A percentile compares a stretch with the other conserved stretches of the same genome.
These are phyloP conservation scores for Cryptococcus floricola DNA, from an alignment of 1,284 basidiomycete genomes.

Conservation along the genomic window DNA sequence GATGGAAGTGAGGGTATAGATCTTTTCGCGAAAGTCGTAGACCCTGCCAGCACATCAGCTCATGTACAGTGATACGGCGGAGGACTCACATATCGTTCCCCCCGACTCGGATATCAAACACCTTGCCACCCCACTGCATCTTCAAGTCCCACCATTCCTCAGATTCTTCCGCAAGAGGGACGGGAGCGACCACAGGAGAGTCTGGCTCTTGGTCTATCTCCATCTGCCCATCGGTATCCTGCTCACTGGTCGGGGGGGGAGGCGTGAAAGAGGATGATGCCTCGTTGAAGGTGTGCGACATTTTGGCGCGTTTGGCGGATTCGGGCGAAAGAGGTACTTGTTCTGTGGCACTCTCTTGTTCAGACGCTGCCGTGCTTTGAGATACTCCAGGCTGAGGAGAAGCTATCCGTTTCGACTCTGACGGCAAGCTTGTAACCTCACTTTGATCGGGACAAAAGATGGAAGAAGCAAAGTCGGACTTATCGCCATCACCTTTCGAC, in stretches of 20 bases:
- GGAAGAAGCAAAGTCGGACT: no score
- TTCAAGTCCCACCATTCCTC: slow-evolving; percentile 37
- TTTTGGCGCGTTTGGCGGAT: no score
- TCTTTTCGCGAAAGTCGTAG: slow-evolving; percentile 45
- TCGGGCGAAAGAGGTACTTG: no score
- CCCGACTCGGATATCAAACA: slow-evolving; percentile 33
- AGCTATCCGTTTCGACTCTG: background rate
- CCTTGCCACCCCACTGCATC: slow-evolving; percentile 43
- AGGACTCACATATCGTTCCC: slow-evolving; percentile 39
- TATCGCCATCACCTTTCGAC: no score
- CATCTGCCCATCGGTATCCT: no score
- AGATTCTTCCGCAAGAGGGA: slow-evolving; percentile 20
- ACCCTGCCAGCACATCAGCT: slow-evolving; percentile 25
- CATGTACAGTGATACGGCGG: background rate
- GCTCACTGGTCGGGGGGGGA: background rate
- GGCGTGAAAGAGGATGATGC: background rate
- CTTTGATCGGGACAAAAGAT: no score
- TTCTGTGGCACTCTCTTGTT: no score
- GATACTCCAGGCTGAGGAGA: no score
- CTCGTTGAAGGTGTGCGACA: background rate
- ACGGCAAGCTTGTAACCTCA: background rate
- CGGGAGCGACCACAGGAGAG: slow-evolving; percentile 16
- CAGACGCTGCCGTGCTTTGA: no score
- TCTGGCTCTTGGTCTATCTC: no score
- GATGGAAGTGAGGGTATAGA: slow-evolving; percentile 71